phyloP scores from a whole-genome alignment of 805 yeast species.

The Lipomyces yamadae region DNA sequence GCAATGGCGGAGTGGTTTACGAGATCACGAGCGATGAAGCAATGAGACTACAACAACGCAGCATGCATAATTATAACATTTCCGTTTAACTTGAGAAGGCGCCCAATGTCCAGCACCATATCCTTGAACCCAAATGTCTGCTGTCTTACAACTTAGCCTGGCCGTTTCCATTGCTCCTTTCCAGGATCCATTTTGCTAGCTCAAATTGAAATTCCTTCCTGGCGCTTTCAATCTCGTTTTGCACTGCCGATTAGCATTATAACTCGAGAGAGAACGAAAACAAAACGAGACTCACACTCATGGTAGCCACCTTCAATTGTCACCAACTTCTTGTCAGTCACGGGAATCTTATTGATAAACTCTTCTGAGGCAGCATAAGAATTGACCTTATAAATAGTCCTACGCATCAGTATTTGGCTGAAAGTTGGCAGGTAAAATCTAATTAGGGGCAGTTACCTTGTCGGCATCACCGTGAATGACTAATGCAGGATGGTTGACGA shows the following conservation, averaged over 20 bases:
- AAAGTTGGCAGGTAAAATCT: neutral
- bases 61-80: no score
- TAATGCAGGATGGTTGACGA: slow-evolving; percentile 46
- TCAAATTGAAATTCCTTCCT: slow-evolving; percentile 11
- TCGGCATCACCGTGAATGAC: slow-evolving; percentile 45
- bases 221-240: slow-evolving; percentile 14
- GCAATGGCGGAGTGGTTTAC: no score
- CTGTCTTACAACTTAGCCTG: neutral
- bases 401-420: no score
- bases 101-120: no score
- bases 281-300: slow-evolving; percentile 25
- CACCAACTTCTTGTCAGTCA: slow-evolving; percentile 37
- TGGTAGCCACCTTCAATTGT: slow-evolving; percentile 39
- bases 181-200: slow-evolving; percentile 15
- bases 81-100: no score
- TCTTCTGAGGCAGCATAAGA: slow-evolving; percentile 35
- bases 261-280: neutral
- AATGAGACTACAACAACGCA: no score
- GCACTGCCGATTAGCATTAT: slow-evolving; percentile 9
- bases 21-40: no score
- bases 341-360: slow-evolving; percentile 37
- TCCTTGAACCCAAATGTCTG: no score
- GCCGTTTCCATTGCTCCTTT: neutral
- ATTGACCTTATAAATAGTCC: slow-evolving; percentile 10
- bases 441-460: slow-evolving; percentile 25